These are phyloP conservation scores for Hysterium pulicare DNA, from an alignment of 2,329 filamentous ascomycete species.

Conservation along the genomic window DNA sequence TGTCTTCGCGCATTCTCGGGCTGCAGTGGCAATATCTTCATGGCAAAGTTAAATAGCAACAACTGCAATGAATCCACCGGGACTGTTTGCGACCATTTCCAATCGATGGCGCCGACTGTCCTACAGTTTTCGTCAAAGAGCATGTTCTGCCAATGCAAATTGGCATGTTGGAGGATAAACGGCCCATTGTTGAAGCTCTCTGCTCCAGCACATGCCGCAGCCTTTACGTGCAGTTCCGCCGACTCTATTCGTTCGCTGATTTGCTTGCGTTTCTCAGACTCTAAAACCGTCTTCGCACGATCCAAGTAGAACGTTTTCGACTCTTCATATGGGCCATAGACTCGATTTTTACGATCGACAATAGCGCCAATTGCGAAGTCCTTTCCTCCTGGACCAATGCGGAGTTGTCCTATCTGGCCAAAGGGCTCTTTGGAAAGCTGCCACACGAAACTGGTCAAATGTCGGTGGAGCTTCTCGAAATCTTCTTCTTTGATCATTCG, in stretches of 20 bases:
- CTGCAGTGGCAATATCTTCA: too few relatives aligned
- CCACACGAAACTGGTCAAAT: background rate
- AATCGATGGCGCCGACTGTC: too few relatives aligned
- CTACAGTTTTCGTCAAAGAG: too few relatives aligned
- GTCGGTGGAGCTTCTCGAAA: background rate
- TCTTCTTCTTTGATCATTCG: too few relatives aligned
- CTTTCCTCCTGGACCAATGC: background rate
- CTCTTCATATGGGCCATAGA: background rate
- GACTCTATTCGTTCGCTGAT: background rate
- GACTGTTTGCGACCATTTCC: too few relatives aligned
- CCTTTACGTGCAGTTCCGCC: background rate
- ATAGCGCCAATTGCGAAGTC: background rate
- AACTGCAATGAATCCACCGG: too few relatives aligned
- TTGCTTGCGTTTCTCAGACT: background rate
- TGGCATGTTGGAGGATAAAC: too few relatives aligned
- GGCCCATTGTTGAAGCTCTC: background rate
- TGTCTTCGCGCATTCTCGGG: too few relatives aligned
- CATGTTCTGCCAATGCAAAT: too few relatives aligned
- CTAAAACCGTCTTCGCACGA: background rate
- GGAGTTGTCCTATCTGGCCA: background rate
- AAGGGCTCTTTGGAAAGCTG: background rate
- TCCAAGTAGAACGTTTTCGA: background rate
- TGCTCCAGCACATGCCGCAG: background rate
- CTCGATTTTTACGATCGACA: background rate
- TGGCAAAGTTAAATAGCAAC: too few relatives aligned